Base-by-base conservation (phyloP, 306 rosid species). In the Cucurbita maxima region DNA sequence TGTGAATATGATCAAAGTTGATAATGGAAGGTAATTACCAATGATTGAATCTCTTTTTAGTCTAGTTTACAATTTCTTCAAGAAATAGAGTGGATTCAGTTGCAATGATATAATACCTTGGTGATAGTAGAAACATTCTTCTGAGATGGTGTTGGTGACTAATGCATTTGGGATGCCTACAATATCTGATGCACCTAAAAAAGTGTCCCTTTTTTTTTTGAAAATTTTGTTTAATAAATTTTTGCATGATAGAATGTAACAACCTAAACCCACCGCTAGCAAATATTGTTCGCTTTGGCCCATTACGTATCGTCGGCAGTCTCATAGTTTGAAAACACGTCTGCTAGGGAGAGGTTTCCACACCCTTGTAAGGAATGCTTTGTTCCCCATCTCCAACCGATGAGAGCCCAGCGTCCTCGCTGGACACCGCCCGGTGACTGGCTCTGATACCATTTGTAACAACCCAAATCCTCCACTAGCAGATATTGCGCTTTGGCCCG, bases 1-100 rank as follows among this genome's bases (percentile, higher is more conserved):
- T 76, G 96, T 95, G 75, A 95, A 95, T 81, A 81, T 95, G 84
- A 88, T 95, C 73, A 95, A 88, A 89, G 79, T 84, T 75, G 91
- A 95, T 76, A 84, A 87, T 77, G 96, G 93, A 81, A 89, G 99
- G 99, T 91, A 86, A 76, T 75, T 47, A 63, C 73, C 6, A 20
- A 59, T 59, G 58, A 14, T 56, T 8, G 15, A 71, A 71, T 44
- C 45, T 36, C 43, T 16, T 68, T 38, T 5, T 30, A 11, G 34
- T n/a, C 44, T 53, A 37, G 44, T 34, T 18, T 53, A 71, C 15
- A 53, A 36, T 68, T 16, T 67, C 14, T 55, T 55, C 71, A 64
- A 69, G 80, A 67, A 80, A 63, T 75, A 41, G 52, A 20, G 54
- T 51, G 52, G 62, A 51, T 72, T 75, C 36, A 8, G 50, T 67